Base-by-base conservation (phyloP, 164 flowering plant species). In the Cinnamomum chago region DNA sequence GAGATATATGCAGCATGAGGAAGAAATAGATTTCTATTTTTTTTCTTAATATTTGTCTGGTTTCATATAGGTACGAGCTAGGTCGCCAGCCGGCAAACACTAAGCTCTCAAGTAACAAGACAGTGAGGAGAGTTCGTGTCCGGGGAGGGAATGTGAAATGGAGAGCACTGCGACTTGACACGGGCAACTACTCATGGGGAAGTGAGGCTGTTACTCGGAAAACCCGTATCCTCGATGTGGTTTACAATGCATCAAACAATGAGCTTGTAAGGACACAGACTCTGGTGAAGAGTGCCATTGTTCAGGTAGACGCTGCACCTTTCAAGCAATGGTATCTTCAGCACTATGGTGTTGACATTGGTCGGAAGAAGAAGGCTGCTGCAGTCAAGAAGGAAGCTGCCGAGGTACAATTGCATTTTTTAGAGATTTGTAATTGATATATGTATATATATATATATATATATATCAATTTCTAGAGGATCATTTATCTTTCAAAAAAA, bases 241-340 rank as follows among this genome's bases (percentile, higher is more conserved):
- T 81, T 15, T 81, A 81, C 79, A 81, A 81, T 73, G 79, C 83
- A 13, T 81, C 83, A 1, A 78, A 81, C 73, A 81, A 81, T 71
- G 83, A 81, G 73, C 79, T 81, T 51, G 81, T 81, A 22, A 60
- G 81, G 68, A 81, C 83, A 17, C 83, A 81, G 70, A 81, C 81
- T 35, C 51, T 81, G 20, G 83, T 81, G 67, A 81, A 79, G 76
- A 70, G 83, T 28, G 83, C 76, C 20, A 81, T 81, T 67, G 77
- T 81, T 51, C 83, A 81, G 40, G 81, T 81, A 10, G 81, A 81
- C 62, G 81, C 77, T 3, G 81, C 83, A 1, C 83, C 83, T 6
- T 81, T 81, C 58, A 81, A 67, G 77, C 81, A 78, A 22, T 79
- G 81, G 83, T 81, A 81, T 28, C 77, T 76, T 51, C 81, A 78